Evolutionary conservation across 495 filamentous ascomycete genomes (phyloP).

Genomic region (Aspergillus carlsbadensis): DNA sequence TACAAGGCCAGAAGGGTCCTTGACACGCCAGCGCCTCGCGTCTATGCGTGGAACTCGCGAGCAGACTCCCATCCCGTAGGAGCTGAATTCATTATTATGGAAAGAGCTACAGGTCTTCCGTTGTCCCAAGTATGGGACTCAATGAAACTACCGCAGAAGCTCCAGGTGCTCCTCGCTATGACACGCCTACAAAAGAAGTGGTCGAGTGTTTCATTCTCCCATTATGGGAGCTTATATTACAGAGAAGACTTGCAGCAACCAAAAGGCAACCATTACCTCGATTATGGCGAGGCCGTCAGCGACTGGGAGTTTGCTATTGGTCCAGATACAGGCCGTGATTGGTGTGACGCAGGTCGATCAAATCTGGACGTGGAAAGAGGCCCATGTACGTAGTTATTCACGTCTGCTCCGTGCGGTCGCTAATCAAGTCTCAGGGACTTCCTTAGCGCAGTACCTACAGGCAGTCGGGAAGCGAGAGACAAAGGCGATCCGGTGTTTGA

Average conservation of each 20-base stretch:
- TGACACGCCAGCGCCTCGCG: conserved; percentile 27
- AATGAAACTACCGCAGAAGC: conserved; percentile 27
- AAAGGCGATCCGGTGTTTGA: conserved; percentile 24
- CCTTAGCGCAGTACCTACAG: conserved; percentile 24
- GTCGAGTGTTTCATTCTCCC: conserved; percentile 29
- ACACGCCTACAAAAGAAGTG: conserved; percentile 31
- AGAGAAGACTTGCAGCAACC: conserved; percentile 19
- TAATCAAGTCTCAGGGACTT: conserved; percentile 23
- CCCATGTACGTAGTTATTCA: conserved; percentile 25
- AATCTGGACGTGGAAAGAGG: conserved; percentile 27
- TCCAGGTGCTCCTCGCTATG: conserved; percentile 33
- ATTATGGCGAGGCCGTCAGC: conserved; percentile 23
- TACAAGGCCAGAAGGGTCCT: conserved; percentile 23
- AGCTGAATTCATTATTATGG: conserved; percentile 40
- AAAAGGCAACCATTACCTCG: conserved; percentile 19
- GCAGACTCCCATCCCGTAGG: conserved; percentile 29
- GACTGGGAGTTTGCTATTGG: conserved; percentile 33
- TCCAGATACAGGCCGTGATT: conserved; percentile 31
- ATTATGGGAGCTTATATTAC: conserved; percentile 36
- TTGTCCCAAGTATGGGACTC: conserved; percentile 29
- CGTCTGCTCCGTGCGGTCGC: conserved; percentile 9
- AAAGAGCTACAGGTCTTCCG: conserved; percentile 27
- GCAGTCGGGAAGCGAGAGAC: conserved; percentile 30
- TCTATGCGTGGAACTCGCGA: conserved; percentile 28
- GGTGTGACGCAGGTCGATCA: conserved; percentile 31